Evolutionary conservation across 805 yeast species (phyloP).

Genomic region (Monosporozyma solicola): DNA sequence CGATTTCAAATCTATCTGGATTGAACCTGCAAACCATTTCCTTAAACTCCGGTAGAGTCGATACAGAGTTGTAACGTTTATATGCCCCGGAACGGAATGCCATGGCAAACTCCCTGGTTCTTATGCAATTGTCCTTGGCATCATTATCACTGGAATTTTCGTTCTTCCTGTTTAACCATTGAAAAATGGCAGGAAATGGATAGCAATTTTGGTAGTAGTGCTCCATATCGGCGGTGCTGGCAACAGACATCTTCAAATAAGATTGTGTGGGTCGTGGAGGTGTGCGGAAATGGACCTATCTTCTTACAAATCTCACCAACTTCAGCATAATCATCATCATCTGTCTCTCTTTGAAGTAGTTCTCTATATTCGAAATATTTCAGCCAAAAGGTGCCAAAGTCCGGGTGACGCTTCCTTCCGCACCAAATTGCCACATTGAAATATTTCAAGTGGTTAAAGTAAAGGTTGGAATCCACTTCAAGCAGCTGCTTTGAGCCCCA

Average conservation of each 20-base stretch:
- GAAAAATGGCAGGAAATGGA: constrained; percentile 73
- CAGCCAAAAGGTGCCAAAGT: background rate
- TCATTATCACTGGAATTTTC: constrained; percentile 32
- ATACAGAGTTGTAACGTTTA: constrained; percentile 77
- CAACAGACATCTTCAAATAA: constrained; percentile 8
- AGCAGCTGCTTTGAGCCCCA: background rate
- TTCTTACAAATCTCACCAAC: background rate
- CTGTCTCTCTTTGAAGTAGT: background rate
- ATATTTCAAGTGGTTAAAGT: background rate
- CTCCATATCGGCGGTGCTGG: constrained; percentile 51
- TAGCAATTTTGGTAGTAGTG: constrained; percentile 61
- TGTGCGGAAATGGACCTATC: background rate
- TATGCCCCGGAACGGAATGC: constrained; percentile 83
- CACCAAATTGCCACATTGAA: background rate
- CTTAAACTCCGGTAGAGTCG: constrained; percentile 61
- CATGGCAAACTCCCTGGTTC: constrained; percentile 88
- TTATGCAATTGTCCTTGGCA: constrained; percentile 58
- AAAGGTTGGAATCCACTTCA: background rate
- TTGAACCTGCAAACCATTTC: constrained; percentile 60
- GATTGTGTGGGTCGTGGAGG: background rate
- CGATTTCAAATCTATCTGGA: constrained; percentile 91
- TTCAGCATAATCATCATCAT: too few species aligned
- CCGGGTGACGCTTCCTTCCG: background rate
- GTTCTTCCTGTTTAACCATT: constrained; percentile 80
- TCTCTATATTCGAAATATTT: background rate